phyloP scores from a whole-genome alignment of 78 protist genomes.

The Planoprotostelium fungivorum region DNA sequence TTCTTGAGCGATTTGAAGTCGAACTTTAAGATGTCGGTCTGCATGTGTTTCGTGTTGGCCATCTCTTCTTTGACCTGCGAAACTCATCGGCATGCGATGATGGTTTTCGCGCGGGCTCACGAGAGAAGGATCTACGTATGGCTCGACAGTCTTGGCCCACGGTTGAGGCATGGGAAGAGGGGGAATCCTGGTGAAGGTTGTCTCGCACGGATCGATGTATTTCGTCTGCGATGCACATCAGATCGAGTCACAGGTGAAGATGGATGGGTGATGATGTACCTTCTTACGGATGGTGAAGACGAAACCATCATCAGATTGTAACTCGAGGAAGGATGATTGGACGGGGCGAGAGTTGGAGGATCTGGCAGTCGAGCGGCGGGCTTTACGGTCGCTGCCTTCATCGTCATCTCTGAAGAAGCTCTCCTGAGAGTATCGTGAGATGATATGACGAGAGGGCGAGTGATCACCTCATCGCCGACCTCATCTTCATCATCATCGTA shows the following conservation, averaged over 20 bases:
- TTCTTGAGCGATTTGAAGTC: background rate
- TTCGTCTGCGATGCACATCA: background rate
- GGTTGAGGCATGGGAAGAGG: background rate
- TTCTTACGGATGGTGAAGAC: background rate
- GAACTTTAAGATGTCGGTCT: background rate
- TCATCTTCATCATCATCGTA: background rate
- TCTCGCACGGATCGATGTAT: background rate
- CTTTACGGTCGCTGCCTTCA: background rate
- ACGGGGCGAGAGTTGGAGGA: background rate
- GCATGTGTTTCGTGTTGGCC: background rate
- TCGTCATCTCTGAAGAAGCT: background rate
- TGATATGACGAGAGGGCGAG: too few species aligned
- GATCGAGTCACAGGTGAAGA: background rate
- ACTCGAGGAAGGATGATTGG: background rate
- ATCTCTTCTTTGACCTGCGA: too few species aligned
- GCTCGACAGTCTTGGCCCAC: background rate
- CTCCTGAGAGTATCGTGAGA: too few species aligned
- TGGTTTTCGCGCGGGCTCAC: too few species aligned
- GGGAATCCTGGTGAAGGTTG: background rate
- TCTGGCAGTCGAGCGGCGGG: background rate
- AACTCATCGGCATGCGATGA: too few species aligned
- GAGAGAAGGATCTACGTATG: background rate
- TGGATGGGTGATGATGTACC: background rate
- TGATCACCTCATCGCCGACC: background rate
- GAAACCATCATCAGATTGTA: background rate